Conservation (phyloP, 768 basidiomycete genomes). For the Mycena sanguinolenta region DNA sequence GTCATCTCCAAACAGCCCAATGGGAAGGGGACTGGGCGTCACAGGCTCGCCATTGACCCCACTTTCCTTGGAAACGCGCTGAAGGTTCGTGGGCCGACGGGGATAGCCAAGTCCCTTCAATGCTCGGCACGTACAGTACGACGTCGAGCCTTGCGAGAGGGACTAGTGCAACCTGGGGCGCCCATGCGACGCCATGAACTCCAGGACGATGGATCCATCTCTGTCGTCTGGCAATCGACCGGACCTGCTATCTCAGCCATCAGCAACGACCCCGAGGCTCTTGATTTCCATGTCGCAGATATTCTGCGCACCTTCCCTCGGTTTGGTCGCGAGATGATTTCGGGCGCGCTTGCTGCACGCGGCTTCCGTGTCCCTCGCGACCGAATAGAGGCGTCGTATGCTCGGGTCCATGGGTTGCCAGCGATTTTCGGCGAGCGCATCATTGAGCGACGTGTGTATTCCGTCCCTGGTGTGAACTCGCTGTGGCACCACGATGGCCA, state of each 20-base stretch:
- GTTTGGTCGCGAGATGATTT: slow-evolving; percentile 12
- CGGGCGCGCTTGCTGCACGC: slow-evolving; percentile 34
- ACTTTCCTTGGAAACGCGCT: slow-evolving; percentile 21
- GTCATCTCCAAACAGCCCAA: background rate
- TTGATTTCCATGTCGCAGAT: slow-evolving; percentile 29
- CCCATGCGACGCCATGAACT: slow-evolving; percentile 36
- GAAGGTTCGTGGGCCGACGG: slow-evolving; percentile 37
- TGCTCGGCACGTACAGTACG: slow-evolving; percentile 39
- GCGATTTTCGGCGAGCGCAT: background rate
- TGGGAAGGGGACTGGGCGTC: slow-evolving; percentile 6
- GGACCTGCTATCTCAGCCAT: slow-evolving; percentile 36
- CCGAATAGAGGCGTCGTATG: slow-evolving; percentile 3
- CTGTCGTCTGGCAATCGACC: slow-evolving; percentile 27
- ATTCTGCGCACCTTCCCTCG: slow-evolving; percentile 7
- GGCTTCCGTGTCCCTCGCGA: slow-evolving; percentile 37
- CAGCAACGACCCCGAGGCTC: slow-evolving; percentile 31
- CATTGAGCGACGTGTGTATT: slow-evolving; percentile 29
- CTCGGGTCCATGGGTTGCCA: background rate
- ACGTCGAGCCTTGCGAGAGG: slow-evolving; percentile 39
- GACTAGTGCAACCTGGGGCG: slow-evolving; percentile 36
- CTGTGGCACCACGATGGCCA: slow-evolving; percentile 40
- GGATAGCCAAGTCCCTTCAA: slow-evolving; percentile 35
- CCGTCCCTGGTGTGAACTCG: slow-evolving; percentile 38
- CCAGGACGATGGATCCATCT: slow-evolving; percentile 18
- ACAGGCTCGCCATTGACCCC: background rate